Evolutionary conservation across 1,284 basidiomycete genomes (phyloP).

Genomic region (Papiliotrema flavescens): DNA sequence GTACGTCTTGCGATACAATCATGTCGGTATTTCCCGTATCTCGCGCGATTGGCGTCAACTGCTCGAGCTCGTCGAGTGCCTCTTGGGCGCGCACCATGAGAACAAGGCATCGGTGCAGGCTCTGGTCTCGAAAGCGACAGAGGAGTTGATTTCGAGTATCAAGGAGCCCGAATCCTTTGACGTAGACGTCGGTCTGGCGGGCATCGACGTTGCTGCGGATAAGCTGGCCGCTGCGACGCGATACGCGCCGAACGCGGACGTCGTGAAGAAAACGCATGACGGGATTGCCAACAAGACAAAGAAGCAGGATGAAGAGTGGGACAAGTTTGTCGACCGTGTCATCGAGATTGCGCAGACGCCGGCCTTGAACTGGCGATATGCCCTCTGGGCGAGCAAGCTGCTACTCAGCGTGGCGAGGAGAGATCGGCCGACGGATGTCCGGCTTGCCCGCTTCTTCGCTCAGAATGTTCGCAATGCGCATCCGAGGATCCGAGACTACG

Average conservation of each 20-base stretch:
- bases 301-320: slow-evolving; percentile 48
- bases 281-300: slow-evolving; percentile 34
- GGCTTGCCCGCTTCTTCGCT: slow-evolving; percentile 66
- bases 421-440: slow-evolving; percentile 64
- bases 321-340: slow-evolving; percentile 55
- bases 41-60: slow-evolving; percentile 64
- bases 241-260: slow-evolving; percentile 22
- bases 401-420: slow-evolving; percentile 69
- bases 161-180: slow-evolving; percentile 39
- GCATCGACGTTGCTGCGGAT: slow-evolving; percentile 31
- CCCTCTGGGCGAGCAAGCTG: slow-evolving; percentile 71
- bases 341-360: slow-evolving; percentile 61
- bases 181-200: slow-evolving; percentile 21
- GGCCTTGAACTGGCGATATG: slow-evolving; percentile 78
- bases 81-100: slow-evolving; percentile 83
- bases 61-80: slow-evolving; percentile 62
- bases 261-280: slow-evolving; percentile 29
- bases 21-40: slow-evolving; percentile 35
- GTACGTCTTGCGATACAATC: slow-evolving; percentile 62
- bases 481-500: slow-evolving; percentile 68
- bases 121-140: slow-evolving; percentile 67
- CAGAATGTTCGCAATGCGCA: slow-evolving; percentile 71
- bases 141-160: slow-evolving; percentile 54
- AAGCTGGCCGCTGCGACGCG: slow-evolving; percentile 20
- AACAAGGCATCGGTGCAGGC: slow-evolving; percentile 95